phyloP scores from a whole-genome alignment of 768 basidiomycete genomes.

The Omphalotus guepiniiformis region DNA sequence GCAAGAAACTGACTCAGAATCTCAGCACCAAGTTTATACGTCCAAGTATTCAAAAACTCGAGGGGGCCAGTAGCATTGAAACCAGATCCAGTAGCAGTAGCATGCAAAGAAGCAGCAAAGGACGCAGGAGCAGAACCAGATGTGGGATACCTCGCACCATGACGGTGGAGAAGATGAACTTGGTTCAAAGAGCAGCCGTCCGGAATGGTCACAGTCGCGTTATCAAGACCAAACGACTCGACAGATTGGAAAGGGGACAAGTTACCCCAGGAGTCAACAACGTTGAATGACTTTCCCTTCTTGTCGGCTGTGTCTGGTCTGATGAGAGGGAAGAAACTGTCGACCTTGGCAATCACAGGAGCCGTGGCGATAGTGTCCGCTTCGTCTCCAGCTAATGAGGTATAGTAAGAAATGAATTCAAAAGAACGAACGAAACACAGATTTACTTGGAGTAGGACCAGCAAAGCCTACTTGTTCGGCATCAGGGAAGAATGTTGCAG shows the following conservation, averaged over 20 bases:
- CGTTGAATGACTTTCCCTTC: conserved; percentile 34
- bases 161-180: conserved; percentile 62
- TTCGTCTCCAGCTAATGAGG: conserved; percentile 36
- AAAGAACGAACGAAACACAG: background rate
- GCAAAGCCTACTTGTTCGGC: conserved; percentile 39
- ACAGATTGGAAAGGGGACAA: conserved; percentile 50
- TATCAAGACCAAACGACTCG: conserved; percentile 44
- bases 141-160: conserved; percentile 63
- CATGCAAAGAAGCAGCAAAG: conserved; percentile 43
- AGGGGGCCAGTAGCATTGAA: conserved; percentile 54
- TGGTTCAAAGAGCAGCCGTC: conserved; percentile 42
- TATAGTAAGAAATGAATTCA: background rate
- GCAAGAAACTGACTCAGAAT: conserved; percentile 30
- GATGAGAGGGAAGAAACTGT: conserved; percentile 38
- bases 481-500: conserved; percentile 36
- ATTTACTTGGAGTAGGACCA: conserved; percentile 46
- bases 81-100: conserved; percentile 33
- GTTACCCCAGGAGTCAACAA: conserved; percentile 43
- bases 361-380: conserved; percentile 38
- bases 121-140: conserved; percentile 39
- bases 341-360: conserved; percentile 31
- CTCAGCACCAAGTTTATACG: conserved; percentile 74
- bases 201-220: conserved; percentile 42
- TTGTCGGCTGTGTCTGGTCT: conserved; percentile 31
- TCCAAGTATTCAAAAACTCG: conserved; percentile 69